phyloP scores from a whole-genome alignment of 2,329 filamentous ascomycete species.

The Ophiostoma quercus region DNA sequence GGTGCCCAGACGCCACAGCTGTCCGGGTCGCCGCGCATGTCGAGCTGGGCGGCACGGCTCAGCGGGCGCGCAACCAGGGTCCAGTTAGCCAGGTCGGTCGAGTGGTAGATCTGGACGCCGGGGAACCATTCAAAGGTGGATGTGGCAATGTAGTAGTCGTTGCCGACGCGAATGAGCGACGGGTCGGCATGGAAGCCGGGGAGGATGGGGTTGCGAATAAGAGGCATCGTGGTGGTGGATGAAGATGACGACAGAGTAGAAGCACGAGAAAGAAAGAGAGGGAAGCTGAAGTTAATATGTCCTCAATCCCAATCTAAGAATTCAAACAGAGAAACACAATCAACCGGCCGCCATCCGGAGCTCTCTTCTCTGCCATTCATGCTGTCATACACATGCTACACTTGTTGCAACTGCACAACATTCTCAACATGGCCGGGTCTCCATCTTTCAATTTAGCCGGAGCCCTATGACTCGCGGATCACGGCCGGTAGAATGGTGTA shows the following conservation, averaged over 20 bases:
- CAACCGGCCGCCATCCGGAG: neutral
- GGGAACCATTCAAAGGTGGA: conserved; percentile 51
- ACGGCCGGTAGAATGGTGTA: conserved; percentile 14
- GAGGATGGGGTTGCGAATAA: conserved; percentile 46
- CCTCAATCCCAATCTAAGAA: neutral
- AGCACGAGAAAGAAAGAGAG: neutral
- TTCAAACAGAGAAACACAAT: neutral
- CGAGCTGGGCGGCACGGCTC: conserved; percentile 40
- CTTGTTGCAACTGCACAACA: too few relatives aligned
- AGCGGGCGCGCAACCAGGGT: conserved; percentile 40
- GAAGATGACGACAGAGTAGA: neutral
- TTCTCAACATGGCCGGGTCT: neutral
- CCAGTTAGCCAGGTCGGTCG: conserved; percentile 48
- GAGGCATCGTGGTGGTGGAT: conserved; percentile 21
- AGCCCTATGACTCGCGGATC: conserved; percentile 22
- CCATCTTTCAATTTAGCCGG: conserved; percentile 23
- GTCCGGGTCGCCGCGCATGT: conserved; percentile 53
- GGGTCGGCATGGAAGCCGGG: conserved; percentile 54
- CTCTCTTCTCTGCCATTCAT: neutral
- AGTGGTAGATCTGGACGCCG: conserved; percentile 49
- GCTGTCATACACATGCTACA: neutral
- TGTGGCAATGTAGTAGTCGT: conserved; percentile 46
- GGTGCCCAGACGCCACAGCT: conserved; percentile 61
- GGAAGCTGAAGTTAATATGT: neutral
- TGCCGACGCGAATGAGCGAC: conserved; percentile 33